Conservation (phyloP, 306 rosid species). For the Cyclanthera cordifolia region DNA sequence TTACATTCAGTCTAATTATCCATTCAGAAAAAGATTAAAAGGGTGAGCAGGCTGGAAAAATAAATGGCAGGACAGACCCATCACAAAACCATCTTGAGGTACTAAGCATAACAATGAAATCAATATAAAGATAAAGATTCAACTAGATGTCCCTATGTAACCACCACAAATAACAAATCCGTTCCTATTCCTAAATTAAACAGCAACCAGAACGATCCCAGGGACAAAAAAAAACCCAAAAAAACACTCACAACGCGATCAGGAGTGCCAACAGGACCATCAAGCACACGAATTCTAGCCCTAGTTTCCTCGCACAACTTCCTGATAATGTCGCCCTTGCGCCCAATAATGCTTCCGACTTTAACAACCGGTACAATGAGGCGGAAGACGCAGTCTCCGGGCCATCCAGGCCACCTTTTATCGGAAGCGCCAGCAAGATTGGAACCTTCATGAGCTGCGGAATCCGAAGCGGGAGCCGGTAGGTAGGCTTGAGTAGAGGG, state of each 20-base stretch:
- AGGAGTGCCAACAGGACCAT: conserved; percentile 63
- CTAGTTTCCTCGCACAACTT: conserved; percentile 88
- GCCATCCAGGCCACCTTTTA: conserved; percentile 93
- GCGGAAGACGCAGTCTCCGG: conserved; percentile 81
- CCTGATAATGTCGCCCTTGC: conserved; percentile 88
- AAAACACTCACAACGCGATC: conserved; percentile 74
- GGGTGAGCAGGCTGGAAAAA: too few relatives aligned
- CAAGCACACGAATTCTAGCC: conserved; percentile 90
- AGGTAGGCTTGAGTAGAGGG: conserved; percentile 15
- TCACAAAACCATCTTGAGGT: background rate
- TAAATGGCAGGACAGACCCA: background rate
- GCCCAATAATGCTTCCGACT: conserved; percentile 89
- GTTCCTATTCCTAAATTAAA: background rate
- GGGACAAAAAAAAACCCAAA: background rate
- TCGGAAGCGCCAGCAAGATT: conserved; percentile 20
- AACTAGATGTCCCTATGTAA: background rate
- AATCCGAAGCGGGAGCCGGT: conserved; percentile 8
- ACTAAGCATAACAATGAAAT: background rate
- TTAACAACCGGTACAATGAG: conserved; percentile 73
- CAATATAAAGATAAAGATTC: background rate
- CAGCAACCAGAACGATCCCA: conserved; percentile 19
- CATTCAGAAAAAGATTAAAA: too few relatives aligned
- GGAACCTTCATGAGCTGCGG: conserved; percentile 9
- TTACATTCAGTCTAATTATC: background rate
- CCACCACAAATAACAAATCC: background rate